phyloP scores from a whole-genome alignment of 2,329 filamentous ascomycete species.

The Amesomyces nigricolor region DNA sequence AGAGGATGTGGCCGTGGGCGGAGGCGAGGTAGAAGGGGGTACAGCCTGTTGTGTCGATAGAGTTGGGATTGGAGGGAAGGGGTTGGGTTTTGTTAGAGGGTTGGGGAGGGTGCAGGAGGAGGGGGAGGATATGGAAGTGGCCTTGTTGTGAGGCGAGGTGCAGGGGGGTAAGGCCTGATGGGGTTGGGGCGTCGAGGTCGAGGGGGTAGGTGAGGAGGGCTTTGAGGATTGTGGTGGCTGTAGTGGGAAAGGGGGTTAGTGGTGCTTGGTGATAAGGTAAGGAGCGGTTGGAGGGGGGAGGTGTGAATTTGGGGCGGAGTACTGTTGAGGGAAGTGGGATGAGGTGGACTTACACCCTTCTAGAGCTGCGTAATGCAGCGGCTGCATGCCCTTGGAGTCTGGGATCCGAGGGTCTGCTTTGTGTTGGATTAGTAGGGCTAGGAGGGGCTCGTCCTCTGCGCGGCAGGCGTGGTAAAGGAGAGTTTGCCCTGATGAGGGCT shows the following conservation, averaged over 20 bases:
- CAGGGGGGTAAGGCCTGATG: constrained; percentile 3
- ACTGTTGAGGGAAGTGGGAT: too few relatives aligned
- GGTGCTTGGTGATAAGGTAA: too few relatives aligned
- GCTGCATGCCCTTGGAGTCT: constrained; percentile 2
- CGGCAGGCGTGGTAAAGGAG: constrained; percentile 5
- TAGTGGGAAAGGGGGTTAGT: too few relatives aligned
- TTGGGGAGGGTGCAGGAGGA: background rate
- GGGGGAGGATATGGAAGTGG: background rate
- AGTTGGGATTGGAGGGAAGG: background rate
- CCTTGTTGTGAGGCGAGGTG: constrained; percentile 6
- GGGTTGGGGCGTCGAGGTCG: constrained; percentile 1
- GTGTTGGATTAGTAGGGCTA: background rate
- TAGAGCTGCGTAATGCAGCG: constrained; percentile 6
- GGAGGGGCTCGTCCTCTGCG: background rate
- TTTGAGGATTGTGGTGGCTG: background rate
- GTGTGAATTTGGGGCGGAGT: too few relatives aligned
- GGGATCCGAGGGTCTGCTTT: background rate
- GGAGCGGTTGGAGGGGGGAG: too few relatives aligned
- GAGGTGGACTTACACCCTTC: background rate
- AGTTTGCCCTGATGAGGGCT: constrained; percentile 1
- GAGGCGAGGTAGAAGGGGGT: constrained; percentile 13
- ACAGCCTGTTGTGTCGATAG: background rate
- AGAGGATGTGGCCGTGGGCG: constrained; percentile 2
- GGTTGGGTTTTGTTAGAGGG: too few relatives aligned
- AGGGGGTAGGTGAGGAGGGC: background rate